These are phyloP conservation scores for Neotropicomus parvogracilis DNA, from an alignment of 1,284 basidiomycete genomes.

Conservation along the genomic window DNA sequence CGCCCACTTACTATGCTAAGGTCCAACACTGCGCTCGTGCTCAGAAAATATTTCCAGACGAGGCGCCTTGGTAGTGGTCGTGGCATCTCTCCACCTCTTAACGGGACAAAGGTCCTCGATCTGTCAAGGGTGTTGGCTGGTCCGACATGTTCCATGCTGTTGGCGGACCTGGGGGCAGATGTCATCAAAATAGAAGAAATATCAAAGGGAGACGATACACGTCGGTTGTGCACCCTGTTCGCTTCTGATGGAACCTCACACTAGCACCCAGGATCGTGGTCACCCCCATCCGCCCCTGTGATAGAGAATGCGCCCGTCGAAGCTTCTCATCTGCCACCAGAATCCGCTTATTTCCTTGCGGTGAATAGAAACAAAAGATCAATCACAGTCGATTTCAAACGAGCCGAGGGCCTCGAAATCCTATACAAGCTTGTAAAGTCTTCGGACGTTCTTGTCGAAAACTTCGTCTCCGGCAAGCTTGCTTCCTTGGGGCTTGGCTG, in stretches of 20 bases:
- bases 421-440: slow-evolving; percentile 68
- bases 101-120: slow-evolving; percentile 80
- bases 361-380: slow-evolving; percentile 90
- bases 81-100: slow-evolving; percentile 74
- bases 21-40: background rate
- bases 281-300: slow-evolving; percentile 72
- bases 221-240: slow-evolving; percentile 39
- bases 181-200: slow-evolving; percentile 89
- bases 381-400: slow-evolving; percentile 86
- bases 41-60: slow-evolving; percentile 1
- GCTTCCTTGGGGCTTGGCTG: slow-evolving; percentile 82
- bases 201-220: slow-evolving; percentile 85
- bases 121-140: slow-evolving; percentile 88
- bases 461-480: slow-evolving; percentile 83
- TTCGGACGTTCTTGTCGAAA: slow-evolving; percentile 88
- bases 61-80: slow-evolving; percentile 9
- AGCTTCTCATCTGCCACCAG: slow-evolving; percentile 73
- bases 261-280: slow-evolving; percentile 62
- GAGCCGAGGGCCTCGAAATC: slow-evolving; percentile 73
- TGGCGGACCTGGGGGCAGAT: slow-evolving; percentile 86
- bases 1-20: no score
- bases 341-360: slow-evolving; percentile 91
- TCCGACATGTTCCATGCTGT: slow-evolving; percentile 85
- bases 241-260: slow-evolving; percentile 10
- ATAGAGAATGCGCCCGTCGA: slow-evolving; percentile 46